These are phyloP conservation scores for Epichloe scottii DNA, from an alignment of 2,329 filamentous ascomycete species.

Conservation along the genomic window DNA sequence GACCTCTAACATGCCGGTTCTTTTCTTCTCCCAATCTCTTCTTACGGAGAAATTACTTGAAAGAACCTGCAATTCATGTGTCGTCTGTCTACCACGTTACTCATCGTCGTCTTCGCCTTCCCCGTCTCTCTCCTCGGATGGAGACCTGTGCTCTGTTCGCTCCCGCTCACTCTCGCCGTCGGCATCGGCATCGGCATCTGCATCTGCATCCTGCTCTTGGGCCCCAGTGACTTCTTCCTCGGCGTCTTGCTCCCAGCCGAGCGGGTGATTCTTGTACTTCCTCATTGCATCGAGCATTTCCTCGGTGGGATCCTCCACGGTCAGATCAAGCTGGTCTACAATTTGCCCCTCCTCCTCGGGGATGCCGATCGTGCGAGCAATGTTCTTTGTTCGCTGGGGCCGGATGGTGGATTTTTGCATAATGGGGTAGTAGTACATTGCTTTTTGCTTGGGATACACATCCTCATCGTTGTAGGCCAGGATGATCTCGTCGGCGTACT, in stretches of 20 bases:
- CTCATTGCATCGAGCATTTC: slow-evolving; percentile 39
- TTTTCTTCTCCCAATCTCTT: background rate
- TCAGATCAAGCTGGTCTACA: slow-evolving; percentile 43
- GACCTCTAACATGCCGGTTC: background rate
- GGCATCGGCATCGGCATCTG: background rate
- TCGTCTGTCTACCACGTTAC: background rate
- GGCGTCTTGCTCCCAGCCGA: slow-evolving; percentile 31
- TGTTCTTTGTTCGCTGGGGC: slow-evolving; percentile 51
- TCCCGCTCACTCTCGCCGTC: slow-evolving; percentile 12
- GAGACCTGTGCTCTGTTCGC: slow-evolving; percentile 13
- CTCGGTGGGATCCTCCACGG: slow-evolving; percentile 42
- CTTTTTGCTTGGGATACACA: slow-evolving; percentile 38
- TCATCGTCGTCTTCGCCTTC: slow-evolving; percentile 18
- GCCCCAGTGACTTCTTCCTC: slow-evolving; percentile 19
- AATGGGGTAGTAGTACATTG: slow-evolving; percentile 55
- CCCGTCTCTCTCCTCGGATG: slow-evolving; percentile 25
- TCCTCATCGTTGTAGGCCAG: slow-evolving; percentile 44
- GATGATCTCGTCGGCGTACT: slow-evolving; percentile 53
- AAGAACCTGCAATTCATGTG: too few species aligned
- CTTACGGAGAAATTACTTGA: too few species aligned
- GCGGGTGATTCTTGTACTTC: slow-evolving; percentile 39
- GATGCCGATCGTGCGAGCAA: slow-evolving; percentile 38
- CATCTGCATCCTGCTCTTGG: slow-evolving; percentile 7
- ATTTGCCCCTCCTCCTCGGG: slow-evolving; percentile 34
- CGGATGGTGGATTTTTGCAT: slow-evolving; percentile 51